phyloP scores from a whole-genome alignment of 176 grass and related monocot species.

The Thinopyrum elongatum region DNA sequence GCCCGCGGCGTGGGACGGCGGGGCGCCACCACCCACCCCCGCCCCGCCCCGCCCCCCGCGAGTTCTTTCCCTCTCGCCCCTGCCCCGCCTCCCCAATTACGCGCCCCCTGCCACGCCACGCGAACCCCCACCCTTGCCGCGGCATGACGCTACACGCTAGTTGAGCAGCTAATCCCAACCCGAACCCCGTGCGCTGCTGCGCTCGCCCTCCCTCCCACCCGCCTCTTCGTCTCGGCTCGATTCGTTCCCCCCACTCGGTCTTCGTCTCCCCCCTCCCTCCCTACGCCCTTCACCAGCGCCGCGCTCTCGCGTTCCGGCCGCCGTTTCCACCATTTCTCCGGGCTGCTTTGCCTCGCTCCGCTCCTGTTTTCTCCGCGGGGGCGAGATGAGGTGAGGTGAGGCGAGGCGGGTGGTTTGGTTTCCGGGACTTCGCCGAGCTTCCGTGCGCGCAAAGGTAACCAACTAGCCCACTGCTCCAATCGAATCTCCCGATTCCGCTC shows the following conservation, averaged over 20 bases:
- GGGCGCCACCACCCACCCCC: conserved; percentile 13
- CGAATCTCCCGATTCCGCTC: neutral
- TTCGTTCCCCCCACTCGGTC: neutral
- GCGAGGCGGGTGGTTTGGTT: neutral
- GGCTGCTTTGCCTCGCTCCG: neutral
- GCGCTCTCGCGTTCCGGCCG: neutral
- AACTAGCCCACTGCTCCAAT: neutral
- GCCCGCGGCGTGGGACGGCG: conserved; percentile 36
- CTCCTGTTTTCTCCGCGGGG: neutral
- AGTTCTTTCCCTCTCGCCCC: neutral
- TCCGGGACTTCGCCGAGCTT: neutral
- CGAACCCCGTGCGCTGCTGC: neutral
- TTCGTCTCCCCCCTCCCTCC: neutral
- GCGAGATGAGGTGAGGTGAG: neutral
- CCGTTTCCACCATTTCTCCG: neutral
- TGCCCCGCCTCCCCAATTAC: conserved; percentile 24
- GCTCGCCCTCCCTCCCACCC: neutral
- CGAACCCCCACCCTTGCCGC: conserved; percentile 20
- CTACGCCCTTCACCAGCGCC: conserved; percentile 15
- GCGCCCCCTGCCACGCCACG: conserved; percentile 23
- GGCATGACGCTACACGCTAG: conserved; percentile 9
- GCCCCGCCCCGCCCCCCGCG: neutral
- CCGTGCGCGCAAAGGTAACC: conserved; percentile 28
- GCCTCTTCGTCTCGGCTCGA: neutral
- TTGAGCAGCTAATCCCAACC: neutral